Conservation (phyloP, 2,329 filamentous ascomycete genomes). For the Fusarium ambrosium region DNA sequence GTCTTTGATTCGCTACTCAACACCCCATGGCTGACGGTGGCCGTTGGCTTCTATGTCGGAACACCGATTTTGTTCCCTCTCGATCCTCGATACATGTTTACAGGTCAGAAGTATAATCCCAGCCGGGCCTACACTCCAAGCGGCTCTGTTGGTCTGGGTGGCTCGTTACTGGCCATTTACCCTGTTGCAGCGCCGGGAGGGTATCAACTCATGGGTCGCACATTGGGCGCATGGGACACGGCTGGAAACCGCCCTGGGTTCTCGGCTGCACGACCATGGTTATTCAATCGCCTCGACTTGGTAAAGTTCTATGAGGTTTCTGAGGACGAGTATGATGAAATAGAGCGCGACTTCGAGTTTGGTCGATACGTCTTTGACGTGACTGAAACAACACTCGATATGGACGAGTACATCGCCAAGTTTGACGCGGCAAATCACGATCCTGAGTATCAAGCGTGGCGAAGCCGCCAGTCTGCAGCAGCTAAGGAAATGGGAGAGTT, state of each 20-base stretch:
- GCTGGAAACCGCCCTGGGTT: conserved; percentile 51
- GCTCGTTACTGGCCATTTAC: conserved; percentile 54
- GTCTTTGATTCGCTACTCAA: conserved; percentile 52
- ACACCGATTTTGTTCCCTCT: conserved; percentile 51
- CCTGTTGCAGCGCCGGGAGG: conserved; percentile 55
- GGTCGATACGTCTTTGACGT: conserved; percentile 51
- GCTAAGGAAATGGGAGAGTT: background rate
- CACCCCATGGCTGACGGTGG: conserved; percentile 49
- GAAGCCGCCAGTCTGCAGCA: background rate
- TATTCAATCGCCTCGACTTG: conserved; percentile 54
- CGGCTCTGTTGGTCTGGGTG: conserved; percentile 53
- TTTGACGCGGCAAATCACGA: conserved; percentile 2
- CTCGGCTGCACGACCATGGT: conserved; percentile 50
- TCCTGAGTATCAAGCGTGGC: background rate
- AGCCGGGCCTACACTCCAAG: background rate
- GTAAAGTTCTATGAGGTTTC: conserved; percentile 53
- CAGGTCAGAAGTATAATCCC: background rate
- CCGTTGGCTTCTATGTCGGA: conserved; percentile 54
- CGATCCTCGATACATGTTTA: conserved; percentile 44
- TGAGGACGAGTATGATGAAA: conserved; percentile 49
- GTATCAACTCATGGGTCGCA: conserved; percentile 54
- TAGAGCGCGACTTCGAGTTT: conserved; percentile 46
- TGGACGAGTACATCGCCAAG: conserved; percentile 44
- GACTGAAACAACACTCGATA: conserved; percentile 43
- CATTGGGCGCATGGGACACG: conserved; percentile 52